A percentile compares a stretch with the other conserved stretches of the same genome.
Evolutionary conservation across 2,329 filamentous ascomycete genomes (phyloP).

Genomic region (Talaromyces piceae): DNA sequence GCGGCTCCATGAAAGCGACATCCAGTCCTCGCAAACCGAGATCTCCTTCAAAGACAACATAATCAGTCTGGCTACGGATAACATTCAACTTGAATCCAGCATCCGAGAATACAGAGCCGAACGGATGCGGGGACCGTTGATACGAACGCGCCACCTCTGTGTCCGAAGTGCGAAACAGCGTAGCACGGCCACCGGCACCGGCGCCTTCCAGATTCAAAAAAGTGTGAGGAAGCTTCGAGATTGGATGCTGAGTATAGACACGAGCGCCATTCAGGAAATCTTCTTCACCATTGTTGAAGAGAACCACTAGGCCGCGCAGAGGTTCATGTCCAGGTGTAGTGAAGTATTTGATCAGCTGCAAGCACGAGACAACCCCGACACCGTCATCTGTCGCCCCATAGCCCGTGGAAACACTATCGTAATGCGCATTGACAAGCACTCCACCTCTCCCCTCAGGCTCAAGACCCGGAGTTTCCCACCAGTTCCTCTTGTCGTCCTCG

Average conservation of each 20-base stretch:
- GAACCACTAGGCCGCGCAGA: constrained; percentile 68
- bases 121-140: constrained; percentile 62
- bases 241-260: constrained; percentile 74
- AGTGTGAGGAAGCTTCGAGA: constrained; percentile 71
- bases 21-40: constrained; percentile 83
- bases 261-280: constrained; percentile 82
- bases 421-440: constrained; percentile 90
- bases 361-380: constrained; percentile 74
- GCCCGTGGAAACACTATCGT: constrained; percentile 86
- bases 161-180: constrained; percentile 82
- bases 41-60: constrained; percentile 68
- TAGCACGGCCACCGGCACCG: constrained; percentile 80
- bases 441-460: constrained; percentile 58
- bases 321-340: constrained; percentile 64
- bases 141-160: constrained; percentile 78
- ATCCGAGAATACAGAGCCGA: constrained; percentile 71
- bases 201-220: constrained; percentile 95
- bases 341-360: constrained; percentile 84
- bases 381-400: constrained; percentile 93
- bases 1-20: constrained; percentile 81
- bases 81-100: constrained; percentile 77
- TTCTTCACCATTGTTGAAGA: constrained; percentile 95
- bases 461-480: constrained; percentile 56
- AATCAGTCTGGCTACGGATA: constrained; percentile 83
- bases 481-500: constrained; percentile 63